Conservation (phyloP, 2,329 filamentous ascomycete species). For the Trichophyton verrucosum region DNA sequence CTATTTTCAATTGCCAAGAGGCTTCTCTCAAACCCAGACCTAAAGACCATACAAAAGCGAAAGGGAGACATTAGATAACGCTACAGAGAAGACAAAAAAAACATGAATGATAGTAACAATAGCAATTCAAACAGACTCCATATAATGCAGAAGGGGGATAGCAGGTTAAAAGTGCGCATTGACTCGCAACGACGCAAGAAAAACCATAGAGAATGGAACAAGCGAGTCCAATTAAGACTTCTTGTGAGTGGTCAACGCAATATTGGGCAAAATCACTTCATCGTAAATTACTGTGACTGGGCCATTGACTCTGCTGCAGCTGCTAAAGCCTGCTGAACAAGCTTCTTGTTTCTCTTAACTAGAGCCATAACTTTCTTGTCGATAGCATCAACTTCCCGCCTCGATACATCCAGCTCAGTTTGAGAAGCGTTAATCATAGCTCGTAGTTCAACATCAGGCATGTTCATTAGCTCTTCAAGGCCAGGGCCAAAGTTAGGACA, state of each 20-base stretch:
- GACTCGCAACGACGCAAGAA: neutral
- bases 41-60: neutral
- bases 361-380: conserved; percentile 33
- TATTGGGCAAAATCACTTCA: too few relatives aligned
- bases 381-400: conserved; percentile 49
- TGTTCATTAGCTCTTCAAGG: conserved; percentile 30
- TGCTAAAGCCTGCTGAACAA: conserved; percentile 30
- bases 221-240: neutral
- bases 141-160: neutral
- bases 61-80: neutral
- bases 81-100: neutral
- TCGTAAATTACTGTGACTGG: neutral
- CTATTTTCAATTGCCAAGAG: neutral
- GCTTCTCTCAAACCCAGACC: neutral
- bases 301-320: conserved; percentile 17
- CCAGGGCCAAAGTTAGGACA: conserved; percentile 22
- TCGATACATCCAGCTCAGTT: conserved; percentile 60
- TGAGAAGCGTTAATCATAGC: conserved; percentile 30
- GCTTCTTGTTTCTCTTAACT: conserved; percentile 33
- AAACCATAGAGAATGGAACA: neutral
- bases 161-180: neutral
- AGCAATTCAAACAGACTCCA: neutral
- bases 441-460: conserved; percentile 31
- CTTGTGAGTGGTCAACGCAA: neutral
- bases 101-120: neutral